Evolutionary conservation across 2,329 filamentous ascomycete genomes (phyloP), one percentile per base, ranked within the genome.

Genomic region (Ascochyta pisi): DNA sequence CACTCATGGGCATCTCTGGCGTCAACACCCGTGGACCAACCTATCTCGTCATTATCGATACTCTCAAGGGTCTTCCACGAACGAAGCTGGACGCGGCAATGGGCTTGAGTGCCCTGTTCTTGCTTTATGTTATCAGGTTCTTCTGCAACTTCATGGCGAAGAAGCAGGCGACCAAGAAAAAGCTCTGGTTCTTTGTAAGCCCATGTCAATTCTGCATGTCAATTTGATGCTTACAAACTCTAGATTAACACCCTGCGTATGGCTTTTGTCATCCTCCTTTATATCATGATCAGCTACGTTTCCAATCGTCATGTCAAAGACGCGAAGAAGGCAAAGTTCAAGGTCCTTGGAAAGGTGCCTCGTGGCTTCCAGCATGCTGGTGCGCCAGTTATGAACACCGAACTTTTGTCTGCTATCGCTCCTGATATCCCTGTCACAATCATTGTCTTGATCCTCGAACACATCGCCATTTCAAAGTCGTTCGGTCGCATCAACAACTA

Each of bases 401-500:
- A 82, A 0, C 84, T 97, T 42, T 84, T 96, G 68, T 81, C 78
- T 2, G 78, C 85, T 0, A 92, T 96, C 69, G 82, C 84, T 0
- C 80, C 82, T 27, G 84, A 97, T 61, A 81, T 99, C 3, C 95
- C 95, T 0, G 90, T 90, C 6, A 89, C 90, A 0, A 88, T 97
- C 51, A 96, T 98, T 64, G 92, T 99, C 16, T 83, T 98, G 55
- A 83, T 99, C 29, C 96, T 98, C 61, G 95, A 99, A 77, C 94
- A 99, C 73, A 96, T 98, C 67, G 92, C 94, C 40, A 98, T 98
- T 62, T 92, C 93, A 22, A 99, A 98, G 76, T 97, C 93, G 0
- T 98, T 99, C 66, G 94, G 95, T 10, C 86, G 94, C 59, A 86
- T 97, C 66, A 97, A 97, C 81, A 96, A 96, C 79, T 99, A 99